These are phyloP conservation scores for Sporothrix mexicana DNA, from an alignment of 2,329 filamentous ascomycete species.

Conservation along the genomic window DNA sequence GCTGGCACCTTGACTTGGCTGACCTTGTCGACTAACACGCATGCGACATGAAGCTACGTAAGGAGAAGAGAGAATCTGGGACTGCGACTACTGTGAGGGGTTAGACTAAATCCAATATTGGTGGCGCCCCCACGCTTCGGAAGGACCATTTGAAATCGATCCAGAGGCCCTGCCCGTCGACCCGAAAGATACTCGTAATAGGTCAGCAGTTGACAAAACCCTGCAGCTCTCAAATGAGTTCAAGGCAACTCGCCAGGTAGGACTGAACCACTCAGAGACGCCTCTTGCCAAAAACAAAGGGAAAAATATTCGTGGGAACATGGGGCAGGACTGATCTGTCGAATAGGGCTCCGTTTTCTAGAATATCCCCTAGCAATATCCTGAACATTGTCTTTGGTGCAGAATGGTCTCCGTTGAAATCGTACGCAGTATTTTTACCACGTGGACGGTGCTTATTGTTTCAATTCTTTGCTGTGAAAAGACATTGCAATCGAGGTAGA, in stretches of 20 bases:
- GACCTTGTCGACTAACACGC: not conserved
- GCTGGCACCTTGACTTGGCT: not conserved
- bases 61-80: not conserved
- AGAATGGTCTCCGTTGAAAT: not conserved
- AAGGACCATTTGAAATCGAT: conserved; percentile 9
- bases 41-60: conserved; percentile 9
- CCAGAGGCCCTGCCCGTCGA: not conserved
- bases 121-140: conserved; percentile 18
- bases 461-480: not conserved
- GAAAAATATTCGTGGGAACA: too few species aligned
- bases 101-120: conserved; percentile 18
- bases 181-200: conserved; percentile 17
- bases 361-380: not conserved
- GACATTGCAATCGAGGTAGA: not conserved
- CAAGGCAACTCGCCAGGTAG: too few species aligned
- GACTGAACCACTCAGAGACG: too few species aligned
- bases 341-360: not conserved
- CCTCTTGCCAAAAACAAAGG: too few species aligned
- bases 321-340: too few species aligned
- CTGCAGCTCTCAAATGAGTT: not conserved
- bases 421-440: too few species aligned
- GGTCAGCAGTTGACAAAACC: not conserved
- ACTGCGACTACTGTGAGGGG: conserved; percentile 10
- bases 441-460: not conserved
- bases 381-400: not conserved